Percentiles rank a stretch among this genome's conserved stretches.
phyloP scores from a whole-genome alignment of 805 yeast species.

The Wickerhamomyces alni region DNA sequence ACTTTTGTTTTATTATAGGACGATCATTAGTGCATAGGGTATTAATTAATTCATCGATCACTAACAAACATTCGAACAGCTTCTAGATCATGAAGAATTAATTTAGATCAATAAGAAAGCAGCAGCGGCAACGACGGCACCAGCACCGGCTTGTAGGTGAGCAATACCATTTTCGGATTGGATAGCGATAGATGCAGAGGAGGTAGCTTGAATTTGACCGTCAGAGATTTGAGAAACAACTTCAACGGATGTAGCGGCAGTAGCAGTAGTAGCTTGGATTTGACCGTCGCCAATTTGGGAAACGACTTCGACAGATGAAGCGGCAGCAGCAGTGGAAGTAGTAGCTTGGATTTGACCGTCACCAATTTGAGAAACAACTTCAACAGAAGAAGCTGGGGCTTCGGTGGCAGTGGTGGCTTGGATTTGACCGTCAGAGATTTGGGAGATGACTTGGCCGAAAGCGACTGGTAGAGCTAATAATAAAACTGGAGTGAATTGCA shows the following conservation, averaged over 20 bases:
- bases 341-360: conserved; percentile 29
- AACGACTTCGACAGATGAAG: conserved; percentile 40
- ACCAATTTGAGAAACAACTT: conserved; percentile 22
- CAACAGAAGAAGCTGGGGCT: conserved; percentile 11
- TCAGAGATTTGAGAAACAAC: conserved; percentile 44
- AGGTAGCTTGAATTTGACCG: conserved; percentile 37
- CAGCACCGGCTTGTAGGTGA: conserved; percentile 14
- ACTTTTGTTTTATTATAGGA: no score
- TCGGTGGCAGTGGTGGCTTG: conserved; percentile 24
- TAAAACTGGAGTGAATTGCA: conserved; percentile 16
- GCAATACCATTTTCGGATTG: conserved; percentile 18
- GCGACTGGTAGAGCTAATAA: conserved; percentile 9
- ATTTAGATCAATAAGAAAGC: conserved; percentile 19
- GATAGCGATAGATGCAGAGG: conserved; percentile 24
- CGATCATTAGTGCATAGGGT: no score
- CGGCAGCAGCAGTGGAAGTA: conserved; percentile 27
- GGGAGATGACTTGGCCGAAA: conserved; percentile 25
- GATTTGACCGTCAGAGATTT: conserved; percentile 38
- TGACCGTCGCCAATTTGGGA: conserved; percentile 24
- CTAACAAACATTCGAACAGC: no score
- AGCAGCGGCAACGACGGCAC: conserved; percentile 18
- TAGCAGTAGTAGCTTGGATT: conserved; percentile 14
- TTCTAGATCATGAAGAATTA: background rate
- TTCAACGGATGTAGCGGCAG: conserved; percentile 23
- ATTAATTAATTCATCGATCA: no score